These are phyloP conservation scores for Pseudisothecium myosuroides DNA, from an alignment of 225 moss, liverwort and hornwort genomes.

Conservation along the genomic window DNA sequence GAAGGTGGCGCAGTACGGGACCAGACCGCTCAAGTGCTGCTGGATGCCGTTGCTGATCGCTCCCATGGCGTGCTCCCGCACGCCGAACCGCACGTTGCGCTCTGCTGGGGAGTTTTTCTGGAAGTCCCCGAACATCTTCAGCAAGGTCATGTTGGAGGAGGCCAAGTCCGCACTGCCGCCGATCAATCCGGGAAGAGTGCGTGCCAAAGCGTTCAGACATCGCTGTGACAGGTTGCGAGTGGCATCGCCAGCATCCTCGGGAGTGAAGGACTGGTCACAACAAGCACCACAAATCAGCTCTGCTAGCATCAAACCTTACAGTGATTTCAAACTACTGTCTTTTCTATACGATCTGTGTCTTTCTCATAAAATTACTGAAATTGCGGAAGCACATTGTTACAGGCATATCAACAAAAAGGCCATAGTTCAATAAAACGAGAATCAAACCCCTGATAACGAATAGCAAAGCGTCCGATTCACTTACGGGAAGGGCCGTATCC, in stretches of 20 bases:
- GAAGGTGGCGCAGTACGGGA: constrained; percentile 90
- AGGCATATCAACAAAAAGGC: not conserved
- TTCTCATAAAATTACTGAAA: not conserved
- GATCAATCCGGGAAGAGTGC: constrained; percentile 62
- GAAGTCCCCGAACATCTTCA: constrained; percentile 97
- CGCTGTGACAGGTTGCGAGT: constrained; percentile 82
- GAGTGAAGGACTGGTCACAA: constrained; percentile 40
- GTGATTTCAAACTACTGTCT: not conserved
- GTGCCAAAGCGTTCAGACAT: constrained; percentile 60
- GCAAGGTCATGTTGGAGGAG: not conserved
- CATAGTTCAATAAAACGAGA: not conserved
- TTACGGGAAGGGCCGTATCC: constrained; percentile 56
- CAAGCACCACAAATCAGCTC: not conserved
- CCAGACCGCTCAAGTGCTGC: constrained; percentile 56
- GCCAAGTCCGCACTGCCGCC: constrained; percentile 76
- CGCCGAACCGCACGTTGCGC: constrained; percentile 26
- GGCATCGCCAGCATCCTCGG: constrained; percentile 66
- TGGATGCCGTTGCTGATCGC: constrained; percentile 67
- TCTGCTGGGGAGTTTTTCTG: constrained; percentile 68
- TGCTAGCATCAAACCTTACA: not conserved
- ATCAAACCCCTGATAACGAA: not conserved
- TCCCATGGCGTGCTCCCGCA: constrained; percentile 92
- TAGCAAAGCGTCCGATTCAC: not conserved
- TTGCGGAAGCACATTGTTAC: not conserved
- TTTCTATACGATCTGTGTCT: not conserved